Percentiles rank a stretch among this genome's conserved stretches.
phyloP scores from a whole-genome alignment of 768 basidiomycete genomes.

The Lactarius psammicola region DNA sequence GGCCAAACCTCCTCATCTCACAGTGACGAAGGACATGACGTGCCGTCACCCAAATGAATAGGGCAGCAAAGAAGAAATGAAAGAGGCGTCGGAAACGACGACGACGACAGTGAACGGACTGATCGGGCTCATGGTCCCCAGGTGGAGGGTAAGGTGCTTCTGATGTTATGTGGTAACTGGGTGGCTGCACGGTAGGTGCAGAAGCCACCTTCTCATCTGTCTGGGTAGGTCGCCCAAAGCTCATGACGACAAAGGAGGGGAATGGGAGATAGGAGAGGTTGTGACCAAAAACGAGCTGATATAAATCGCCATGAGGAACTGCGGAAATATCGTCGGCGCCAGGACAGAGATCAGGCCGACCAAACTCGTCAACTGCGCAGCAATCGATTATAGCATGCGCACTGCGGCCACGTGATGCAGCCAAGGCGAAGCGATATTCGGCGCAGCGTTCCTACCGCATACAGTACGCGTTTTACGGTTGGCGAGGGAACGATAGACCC shows the following conservation, averaged over 20 bases:
- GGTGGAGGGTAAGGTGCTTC: not conserved
- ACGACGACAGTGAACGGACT: not conserved
- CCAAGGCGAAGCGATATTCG: no score
- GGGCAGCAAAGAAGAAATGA: not conserved
- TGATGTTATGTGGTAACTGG: not conserved
- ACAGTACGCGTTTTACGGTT: no score
- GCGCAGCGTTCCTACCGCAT: no score
- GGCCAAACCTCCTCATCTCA: not conserved
- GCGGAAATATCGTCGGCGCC: conserved; percentile 9
- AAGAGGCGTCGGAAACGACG: conserved; percentile 8
- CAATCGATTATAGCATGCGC: not conserved
- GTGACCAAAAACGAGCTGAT: not conserved
- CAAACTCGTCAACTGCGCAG: not conserved
- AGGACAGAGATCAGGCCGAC: not conserved
- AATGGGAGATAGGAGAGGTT: not conserved
- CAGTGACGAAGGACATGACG: conserved; percentile 11
- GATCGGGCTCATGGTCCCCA: not conserved
- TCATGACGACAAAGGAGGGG: not conserved
- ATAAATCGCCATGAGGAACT: conserved; percentile 6
- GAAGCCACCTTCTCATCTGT: conserved; percentile 11
- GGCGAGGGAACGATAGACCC: no score
- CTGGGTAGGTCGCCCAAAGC: not conserved
- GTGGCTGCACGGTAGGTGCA: not conserved
- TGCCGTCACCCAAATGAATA: conserved; percentile 2
- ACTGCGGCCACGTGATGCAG: not conserved